Evolutionary conservation across 1,284 basidiomycete species (phyloP).

Genomic region (Chondrostereum purpureum): DNA sequence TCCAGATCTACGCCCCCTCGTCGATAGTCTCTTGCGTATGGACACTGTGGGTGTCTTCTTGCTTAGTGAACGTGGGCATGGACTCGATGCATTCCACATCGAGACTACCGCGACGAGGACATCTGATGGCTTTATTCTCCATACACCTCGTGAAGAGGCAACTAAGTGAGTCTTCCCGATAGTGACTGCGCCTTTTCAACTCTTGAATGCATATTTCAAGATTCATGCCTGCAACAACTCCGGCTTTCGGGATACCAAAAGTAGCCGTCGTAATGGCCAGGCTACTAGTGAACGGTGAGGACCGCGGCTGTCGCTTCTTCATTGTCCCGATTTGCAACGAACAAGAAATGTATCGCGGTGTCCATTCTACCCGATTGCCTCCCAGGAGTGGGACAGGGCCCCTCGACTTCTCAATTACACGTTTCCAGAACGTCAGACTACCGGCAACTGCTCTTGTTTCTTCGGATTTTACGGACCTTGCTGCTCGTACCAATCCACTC

Average conservation of each 20-base stretch:
- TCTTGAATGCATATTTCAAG: conserved; percentile 23
- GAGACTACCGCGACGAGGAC: conserved; percentile 53
- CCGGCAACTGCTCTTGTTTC: conserved; percentile 38
- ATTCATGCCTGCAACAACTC: conserved; percentile 55
- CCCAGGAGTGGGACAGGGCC: conserved; percentile 38
- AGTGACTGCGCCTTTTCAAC: conserved; percentile 2
- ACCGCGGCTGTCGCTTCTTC: conserved; percentile 47
- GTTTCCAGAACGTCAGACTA: conserved; percentile 39
- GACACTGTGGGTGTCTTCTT: conserved; percentile 45
- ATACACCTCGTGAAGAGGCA: conserved; percentile 48
- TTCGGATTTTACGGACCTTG: conserved; percentile 31
- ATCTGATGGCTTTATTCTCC: conserved; percentile 40
- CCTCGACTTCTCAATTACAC: conserved; percentile 42
- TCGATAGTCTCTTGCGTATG: conserved; percentile 39
- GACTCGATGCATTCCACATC: conserved; percentile 51
- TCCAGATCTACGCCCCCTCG: conserved; percentile 39
- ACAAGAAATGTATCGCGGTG: conserved; percentile 41
- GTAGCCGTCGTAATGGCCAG: conserved; percentile 48
- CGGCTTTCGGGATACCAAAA: conserved; percentile 43
- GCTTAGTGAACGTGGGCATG: conserved; percentile 51
- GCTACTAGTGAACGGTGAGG: conserved; percentile 40
- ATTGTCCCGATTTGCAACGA: conserved; percentile 43
- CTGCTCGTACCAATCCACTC: conserved; percentile 29
- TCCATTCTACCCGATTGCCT: conserved; percentile 36
- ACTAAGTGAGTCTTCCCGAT: conserved; percentile 37